These are phyloP conservation scores for Vaucheria bursata DNA, from an alignment of 352 stramenopile genomes.

Conservation along the genomic window DNA sequence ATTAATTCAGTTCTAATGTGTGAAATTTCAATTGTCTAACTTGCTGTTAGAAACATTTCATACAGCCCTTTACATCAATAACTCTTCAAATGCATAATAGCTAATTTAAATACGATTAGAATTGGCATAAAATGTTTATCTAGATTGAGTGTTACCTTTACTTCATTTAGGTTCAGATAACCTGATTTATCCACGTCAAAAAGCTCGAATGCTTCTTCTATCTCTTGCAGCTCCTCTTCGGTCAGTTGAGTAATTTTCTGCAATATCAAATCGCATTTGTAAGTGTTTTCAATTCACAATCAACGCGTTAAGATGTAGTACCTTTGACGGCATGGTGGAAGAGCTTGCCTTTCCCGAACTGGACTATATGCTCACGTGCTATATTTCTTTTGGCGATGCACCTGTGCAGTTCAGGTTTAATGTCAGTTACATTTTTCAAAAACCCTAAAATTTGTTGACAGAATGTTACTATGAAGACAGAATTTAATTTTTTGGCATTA, in stretches of 20 bases:
- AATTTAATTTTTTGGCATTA: too few relatives aligned
- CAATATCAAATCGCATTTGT: background rate
- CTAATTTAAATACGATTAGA: conserved; percentile 1
- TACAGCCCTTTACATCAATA: background rate
- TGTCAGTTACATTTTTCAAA: too few relatives aligned
- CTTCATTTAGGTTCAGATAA: conserved; percentile 79
- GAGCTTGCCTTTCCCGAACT: too few relatives aligned
- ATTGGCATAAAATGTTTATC: background rate
- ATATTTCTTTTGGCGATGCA: background rate
- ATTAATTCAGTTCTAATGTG: background rate
- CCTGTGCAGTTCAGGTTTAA: background rate
- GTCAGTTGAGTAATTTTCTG: conserved; percentile 17
- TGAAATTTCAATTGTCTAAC: too few relatives aligned
- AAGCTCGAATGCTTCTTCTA: conserved; percentile 80
- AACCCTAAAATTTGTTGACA: too few relatives aligned
- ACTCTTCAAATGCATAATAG: background rate
- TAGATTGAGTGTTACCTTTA: conserved; percentile 70
- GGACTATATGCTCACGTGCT: background rate
- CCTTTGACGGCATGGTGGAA: too few relatives aligned
- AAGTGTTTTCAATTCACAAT: background rate
- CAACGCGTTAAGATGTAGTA: background rate
- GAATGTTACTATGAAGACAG: too few relatives aligned
- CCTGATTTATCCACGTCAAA: conserved; percentile 81
- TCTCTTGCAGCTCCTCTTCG: conserved; percentile 55
- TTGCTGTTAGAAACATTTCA: background rate